Evolutionary conservation across 129 eudicot genomes (phyloP).

Genomic region (Mikania micrantha): DNA sequence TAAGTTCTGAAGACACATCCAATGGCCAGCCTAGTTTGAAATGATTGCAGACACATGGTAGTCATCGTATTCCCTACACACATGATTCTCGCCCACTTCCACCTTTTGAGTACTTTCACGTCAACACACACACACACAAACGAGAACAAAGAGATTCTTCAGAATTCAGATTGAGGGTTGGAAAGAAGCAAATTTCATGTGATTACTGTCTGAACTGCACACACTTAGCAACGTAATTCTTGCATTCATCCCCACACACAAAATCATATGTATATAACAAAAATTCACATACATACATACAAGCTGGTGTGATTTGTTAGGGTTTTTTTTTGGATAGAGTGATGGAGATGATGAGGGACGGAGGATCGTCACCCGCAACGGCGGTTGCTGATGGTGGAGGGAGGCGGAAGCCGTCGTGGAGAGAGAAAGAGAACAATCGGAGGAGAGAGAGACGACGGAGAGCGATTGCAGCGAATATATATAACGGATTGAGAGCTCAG

Average conservation of each 20-base stretch:
- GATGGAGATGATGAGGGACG: slow-evolving; percentile 54
- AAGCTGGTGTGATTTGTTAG: neutral
- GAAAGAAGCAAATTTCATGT: slow-evolving; percentile 51
- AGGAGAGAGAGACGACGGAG: slow-evolving; percentile 94
- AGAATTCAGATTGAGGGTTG: slow-evolving; percentile 11
- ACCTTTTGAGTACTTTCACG: slow-evolving; percentile 5
- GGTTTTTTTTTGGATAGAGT: neutral
- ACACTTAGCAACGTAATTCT: slow-evolving; percentile 10
- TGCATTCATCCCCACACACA: slow-evolving; percentile 5
- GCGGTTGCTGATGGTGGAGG: slow-evolving; percentile 46
- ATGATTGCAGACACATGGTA: slow-evolving; percentile 34
- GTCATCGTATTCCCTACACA: slow-evolving; percentile 16
- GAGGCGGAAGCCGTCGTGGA: slow-evolving; percentile 97
- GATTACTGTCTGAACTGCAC: slow-evolving; percentile 25
- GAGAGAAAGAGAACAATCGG: slow-evolving; percentile 93
- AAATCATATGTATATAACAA: slow-evolving; percentile 3
- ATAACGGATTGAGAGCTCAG: slow-evolving; percentile 77
- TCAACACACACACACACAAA: slow-evolving; percentile 12
- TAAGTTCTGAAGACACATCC: slow-evolving; percentile 4
- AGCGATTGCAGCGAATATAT: slow-evolving; percentile 89
- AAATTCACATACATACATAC: neutral
- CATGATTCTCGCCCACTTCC: slow-evolving; percentile 22
- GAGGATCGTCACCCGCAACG: slow-evolving; percentile 33
- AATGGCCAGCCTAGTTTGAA: slow-evolving; percentile 14
- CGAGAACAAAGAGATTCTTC: slow-evolving; percentile 17